phyloP scores from a whole-genome alignment of 192 early-diverging fungal genomes.

The Coemansia sp. region DNA sequence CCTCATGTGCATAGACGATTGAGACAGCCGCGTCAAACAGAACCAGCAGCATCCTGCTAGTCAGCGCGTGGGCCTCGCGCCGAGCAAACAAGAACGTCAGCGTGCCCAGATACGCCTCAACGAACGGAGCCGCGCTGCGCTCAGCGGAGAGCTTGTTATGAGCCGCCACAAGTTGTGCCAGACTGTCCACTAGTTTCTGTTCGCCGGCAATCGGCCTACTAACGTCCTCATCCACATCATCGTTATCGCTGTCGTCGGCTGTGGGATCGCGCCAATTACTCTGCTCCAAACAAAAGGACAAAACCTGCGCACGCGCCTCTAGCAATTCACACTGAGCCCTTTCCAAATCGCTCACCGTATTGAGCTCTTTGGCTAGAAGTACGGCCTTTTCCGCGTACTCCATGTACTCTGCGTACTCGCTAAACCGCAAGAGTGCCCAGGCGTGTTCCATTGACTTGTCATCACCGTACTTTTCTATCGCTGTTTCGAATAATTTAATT shows the following conservation, averaged over 20 bases:
- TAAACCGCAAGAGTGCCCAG: constrained; percentile 31
- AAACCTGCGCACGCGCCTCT: constrained; percentile 28
- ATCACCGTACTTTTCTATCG: constrained; percentile 56
- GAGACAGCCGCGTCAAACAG: constrained; percentile 19
- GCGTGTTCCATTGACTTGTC: constrained; percentile 27
- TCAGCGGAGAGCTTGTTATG: neutral
- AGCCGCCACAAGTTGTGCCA: constrained; percentile 22
- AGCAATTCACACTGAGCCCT: constrained; percentile 13
- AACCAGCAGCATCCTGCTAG: constrained; percentile 18
- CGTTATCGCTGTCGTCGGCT: constrained; percentile 15
- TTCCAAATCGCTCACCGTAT: neutral
- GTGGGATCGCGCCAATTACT: constrained; percentile 34
- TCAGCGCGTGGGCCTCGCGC: constrained; percentile 24
- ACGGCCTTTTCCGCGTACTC: constrained; percentile 29
- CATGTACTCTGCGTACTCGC: constrained; percentile 31
- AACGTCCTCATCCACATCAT: constrained; percentile 14
- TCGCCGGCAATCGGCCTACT: constrained; percentile 7
- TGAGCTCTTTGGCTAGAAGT: constrained; percentile 7
- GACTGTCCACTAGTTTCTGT: constrained; percentile 23
- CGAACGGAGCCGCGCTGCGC: neutral
- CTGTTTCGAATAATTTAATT: constrained; percentile 63
- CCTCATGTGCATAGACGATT: constrained; percentile 12
- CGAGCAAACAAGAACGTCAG: constrained; percentile 20
- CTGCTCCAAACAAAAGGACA: constrained; percentile 30
- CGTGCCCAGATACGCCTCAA: constrained; percentile 10